Conservation (phyloP, 768 basidiomycete genomes). For the Podaxis rugospora region DNA sequence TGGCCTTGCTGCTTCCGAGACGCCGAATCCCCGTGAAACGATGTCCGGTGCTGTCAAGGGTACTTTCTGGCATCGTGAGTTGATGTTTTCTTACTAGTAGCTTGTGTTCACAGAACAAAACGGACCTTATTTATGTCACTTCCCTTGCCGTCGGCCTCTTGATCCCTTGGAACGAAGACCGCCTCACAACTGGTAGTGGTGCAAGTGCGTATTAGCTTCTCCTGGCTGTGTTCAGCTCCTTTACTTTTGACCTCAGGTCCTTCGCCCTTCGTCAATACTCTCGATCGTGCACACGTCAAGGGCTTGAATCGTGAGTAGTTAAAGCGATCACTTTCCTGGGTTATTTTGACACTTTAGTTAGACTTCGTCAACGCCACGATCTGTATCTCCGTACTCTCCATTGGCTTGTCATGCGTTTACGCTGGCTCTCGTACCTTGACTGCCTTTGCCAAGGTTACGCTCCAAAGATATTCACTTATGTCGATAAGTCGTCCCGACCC, state of each 20-base stretch:
- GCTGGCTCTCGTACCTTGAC: constrained; percentile 41
- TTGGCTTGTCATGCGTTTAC: constrained; percentile 42
- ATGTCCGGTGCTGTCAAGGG: constrained; percentile 44
- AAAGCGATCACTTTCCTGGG: neutral
- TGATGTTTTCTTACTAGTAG: neutral
- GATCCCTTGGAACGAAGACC: constrained; percentile 31
- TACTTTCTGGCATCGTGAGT: constrained; percentile 42
- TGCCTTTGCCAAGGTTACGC: constrained; percentile 43
- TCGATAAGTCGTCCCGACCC: constrained; percentile 44
- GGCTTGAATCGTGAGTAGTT: constrained; percentile 34
- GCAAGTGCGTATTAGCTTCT: constrained; percentile 16
- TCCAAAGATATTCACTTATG: constrained; percentile 38
- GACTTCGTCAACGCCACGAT: constrained; percentile 40
- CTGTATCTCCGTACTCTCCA: constrained; percentile 42
- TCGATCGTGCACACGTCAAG: constrained; percentile 34
- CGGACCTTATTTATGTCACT: constrained; percentile 41
- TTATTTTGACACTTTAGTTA: neutral
- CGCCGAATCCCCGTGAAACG: constrained; percentile 38
- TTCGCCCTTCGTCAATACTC: constrained; percentile 42
- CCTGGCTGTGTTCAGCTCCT: too few species aligned
- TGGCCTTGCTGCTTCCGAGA: constrained; percentile 42
- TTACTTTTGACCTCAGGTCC: constrained; percentile 18
- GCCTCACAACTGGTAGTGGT: constrained; percentile 33
- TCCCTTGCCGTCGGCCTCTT: constrained; percentile 39
- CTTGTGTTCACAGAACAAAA: neutral